Evolutionary conservation across 2,329 filamentous ascomycete genomes (phyloP).

Genomic region (Hypoxylon sp.): DNA sequence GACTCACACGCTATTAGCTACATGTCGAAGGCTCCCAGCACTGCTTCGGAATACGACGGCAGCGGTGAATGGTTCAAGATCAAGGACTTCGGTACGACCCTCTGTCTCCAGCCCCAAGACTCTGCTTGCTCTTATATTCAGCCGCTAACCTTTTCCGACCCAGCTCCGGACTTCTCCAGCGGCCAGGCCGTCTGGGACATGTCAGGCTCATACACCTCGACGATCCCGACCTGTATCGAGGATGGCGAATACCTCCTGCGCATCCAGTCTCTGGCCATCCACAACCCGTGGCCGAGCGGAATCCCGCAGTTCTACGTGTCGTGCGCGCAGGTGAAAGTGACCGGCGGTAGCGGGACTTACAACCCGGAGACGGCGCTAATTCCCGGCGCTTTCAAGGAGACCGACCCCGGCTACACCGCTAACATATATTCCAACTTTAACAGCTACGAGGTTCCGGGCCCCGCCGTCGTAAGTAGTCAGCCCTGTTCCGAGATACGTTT

Average conservation of each 20-base stretch:
- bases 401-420: conserved; percentile 57
- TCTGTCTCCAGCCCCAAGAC: not conserved
- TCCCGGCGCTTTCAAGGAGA: conserved; percentile 55
- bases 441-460: conserved; percentile 52
- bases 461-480: conserved; percentile 37
- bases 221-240: conserved; percentile 64
- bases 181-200: conserved; percentile 52
- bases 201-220: conserved; percentile 50
- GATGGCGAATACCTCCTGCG: conserved; percentile 70
- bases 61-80: conserved; percentile 59
- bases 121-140: not conserved
- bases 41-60: conserved; percentile 54
- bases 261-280: conserved; percentile 71
- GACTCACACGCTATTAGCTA: conserved; percentile 48
- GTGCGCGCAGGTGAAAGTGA: conserved; percentile 61
- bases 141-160: conserved; percentile 5
- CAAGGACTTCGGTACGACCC: conserved; percentile 51
- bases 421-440: conserved; percentile 54
- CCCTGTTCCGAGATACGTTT: too few relatives aligned
- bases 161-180: conserved; percentile 52
- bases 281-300: conserved; percentile 61
- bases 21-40: conserved; percentile 55
- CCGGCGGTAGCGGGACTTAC: conserved; percentile 53
- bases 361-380: conserved; percentile 51
- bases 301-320: conserved; percentile 61